phyloP scores from a whole-genome alignment of 768 basidiomycete genomes.

The Russula sp. region DNA sequence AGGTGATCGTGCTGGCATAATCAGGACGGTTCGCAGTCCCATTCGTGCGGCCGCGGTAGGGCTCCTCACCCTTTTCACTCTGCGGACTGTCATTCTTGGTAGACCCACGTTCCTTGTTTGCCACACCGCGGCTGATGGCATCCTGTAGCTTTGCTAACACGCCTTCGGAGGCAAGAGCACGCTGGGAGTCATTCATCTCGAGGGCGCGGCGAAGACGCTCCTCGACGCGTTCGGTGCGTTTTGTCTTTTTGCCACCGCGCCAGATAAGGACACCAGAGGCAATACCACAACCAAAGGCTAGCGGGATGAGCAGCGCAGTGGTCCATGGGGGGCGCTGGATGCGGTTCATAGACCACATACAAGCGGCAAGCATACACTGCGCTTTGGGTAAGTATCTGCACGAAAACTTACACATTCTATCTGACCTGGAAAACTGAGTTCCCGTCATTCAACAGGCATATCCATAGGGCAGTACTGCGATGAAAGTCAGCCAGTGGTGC shows the following conservation, averaged over 20 bases:
- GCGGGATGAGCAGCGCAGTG: conserved; percentile 61
- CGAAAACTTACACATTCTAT: conserved; percentile 4
- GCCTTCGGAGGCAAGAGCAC: not conserved
- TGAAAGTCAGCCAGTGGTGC: not conserved
- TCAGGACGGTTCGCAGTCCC: not conserved
- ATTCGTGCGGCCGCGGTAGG: not conserved
- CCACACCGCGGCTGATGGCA: not conserved
- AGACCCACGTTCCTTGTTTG: not conserved
- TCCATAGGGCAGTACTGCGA: conserved; percentile 56
- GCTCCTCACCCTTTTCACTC: not conserved
- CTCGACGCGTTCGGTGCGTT: conserved; percentile 57
- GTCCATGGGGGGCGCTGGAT: conserved; percentile 65
- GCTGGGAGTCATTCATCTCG: conserved; percentile 26
- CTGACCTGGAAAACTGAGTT: conserved; percentile 76
- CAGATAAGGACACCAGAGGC: conserved; percentile 65
- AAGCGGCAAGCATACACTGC: conserved; percentile 58
- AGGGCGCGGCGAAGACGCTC: conserved; percentile 46
- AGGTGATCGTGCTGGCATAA: not conserved
- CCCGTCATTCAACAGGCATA: conserved; percentile 63
- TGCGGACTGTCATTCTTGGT: not conserved
- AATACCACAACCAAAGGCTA: conserved; percentile 72
- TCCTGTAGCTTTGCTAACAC: conserved; percentile 9
- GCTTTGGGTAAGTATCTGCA: conserved; percentile 7
- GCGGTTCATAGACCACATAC: conserved; percentile 76
- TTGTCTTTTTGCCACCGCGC: conserved; percentile 61